phyloP scores from a whole-genome alignment of 257 asterid genomes.

The Capsicum baccatum region DNA sequence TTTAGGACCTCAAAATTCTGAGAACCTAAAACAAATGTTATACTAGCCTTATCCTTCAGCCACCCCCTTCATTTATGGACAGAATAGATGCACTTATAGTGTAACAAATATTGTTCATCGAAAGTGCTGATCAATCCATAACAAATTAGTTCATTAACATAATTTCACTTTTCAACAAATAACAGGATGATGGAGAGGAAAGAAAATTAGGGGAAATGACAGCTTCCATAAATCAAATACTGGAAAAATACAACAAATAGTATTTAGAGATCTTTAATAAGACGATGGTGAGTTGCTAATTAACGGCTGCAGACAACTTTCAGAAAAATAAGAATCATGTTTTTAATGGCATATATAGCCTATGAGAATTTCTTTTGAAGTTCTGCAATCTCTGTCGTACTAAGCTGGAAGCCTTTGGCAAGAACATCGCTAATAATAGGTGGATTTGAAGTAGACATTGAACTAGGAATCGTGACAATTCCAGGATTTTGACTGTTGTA shows the following conservation, averaged over 20 bases:
- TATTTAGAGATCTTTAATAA: not conserved
- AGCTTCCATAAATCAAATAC: not conserved
- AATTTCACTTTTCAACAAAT: not conserved
- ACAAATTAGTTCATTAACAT: not conserved
- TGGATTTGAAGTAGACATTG: not conserved
- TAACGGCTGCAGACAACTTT: not conserved
- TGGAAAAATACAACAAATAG: not conserved
- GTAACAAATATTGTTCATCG: too few species aligned
- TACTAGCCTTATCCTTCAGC: too few species aligned
- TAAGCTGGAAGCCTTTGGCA: slow-evolving; percentile 7
- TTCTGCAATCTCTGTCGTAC: not conserved
- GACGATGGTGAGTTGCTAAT: not conserved
- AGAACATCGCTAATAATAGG: not conserved
- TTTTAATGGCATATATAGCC: not conserved
- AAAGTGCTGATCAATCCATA: too few species aligned
- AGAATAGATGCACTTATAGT: too few species aligned
- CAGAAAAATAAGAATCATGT: not conserved
- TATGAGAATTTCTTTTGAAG: not conserved
- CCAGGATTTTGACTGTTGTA: slow-evolving; percentile 11
- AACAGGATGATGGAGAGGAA: not conserved
- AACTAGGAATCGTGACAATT: not conserved
- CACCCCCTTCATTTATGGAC: too few species aligned
- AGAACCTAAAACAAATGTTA: too few species aligned
- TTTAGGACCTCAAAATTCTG: too few species aligned
- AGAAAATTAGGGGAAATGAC: not conserved